Evolutionary conservation across 805 yeast genomes (phyloP), one percentile per base, ranked within the genome.

Genomic region (Suhomyces pyralidae): DNA sequence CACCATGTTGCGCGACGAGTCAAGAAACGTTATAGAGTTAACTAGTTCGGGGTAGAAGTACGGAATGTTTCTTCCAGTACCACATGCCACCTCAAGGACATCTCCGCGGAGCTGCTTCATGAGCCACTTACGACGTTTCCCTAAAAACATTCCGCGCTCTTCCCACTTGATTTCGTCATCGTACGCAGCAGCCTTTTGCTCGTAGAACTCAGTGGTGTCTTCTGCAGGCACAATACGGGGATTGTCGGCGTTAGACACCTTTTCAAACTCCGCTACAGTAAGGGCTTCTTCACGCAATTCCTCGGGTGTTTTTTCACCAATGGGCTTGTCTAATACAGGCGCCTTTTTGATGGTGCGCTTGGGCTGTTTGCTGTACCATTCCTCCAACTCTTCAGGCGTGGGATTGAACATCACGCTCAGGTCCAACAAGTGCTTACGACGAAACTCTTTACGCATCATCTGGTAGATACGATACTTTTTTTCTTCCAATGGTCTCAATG

Each of bases 21-120:
- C 99, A 46, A 92, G 70, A 60, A 88, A 90, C 0, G 98, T 93
- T 38, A 90, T 80, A 0, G 97, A 87, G 46, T 80, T 77, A 28
- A 93, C 71, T 25, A 74, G 65, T 1, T 80, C 76, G 19, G 84
- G 80, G 50, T 85, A 79, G 59, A 90, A 70, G 65, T 86, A 92
- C 46, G 86, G 84, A 52, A 93, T 80, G 65, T 94, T 94, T 68
- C 98, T 80, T 6, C 99, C 98, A 0, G 99, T 94, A 53, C 99
- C 99, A 64, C 96, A 89, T 0, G 97, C 86, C 9, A 93, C 94
- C 68, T 94, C 99, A 52, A 94, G 73, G 1, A 91, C 97, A 65
- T 94, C 97, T 20, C 99, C 99, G 53, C 76, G 73, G 48, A 86
- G 80, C 55, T 87, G 88, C 36, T 76, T 80, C 91, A 88, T 88